These are phyloP conservation scores for Fremontodendron californicum DNA, from an alignment of 345 rosid species.

Conservation along the genomic window DNA sequence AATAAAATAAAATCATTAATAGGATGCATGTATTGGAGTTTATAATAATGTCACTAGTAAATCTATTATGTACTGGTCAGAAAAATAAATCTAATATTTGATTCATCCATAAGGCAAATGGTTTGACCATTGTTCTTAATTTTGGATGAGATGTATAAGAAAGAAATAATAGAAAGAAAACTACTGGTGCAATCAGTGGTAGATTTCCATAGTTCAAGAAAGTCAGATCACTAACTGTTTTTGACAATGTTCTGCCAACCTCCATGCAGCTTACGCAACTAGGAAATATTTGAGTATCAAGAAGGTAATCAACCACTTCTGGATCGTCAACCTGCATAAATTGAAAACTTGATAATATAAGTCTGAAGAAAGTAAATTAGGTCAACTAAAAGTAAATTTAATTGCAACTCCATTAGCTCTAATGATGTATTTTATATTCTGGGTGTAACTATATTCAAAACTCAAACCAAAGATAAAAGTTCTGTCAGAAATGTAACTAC, in stretches of 20 bases:
- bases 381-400: background rate
- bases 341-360: background rate
- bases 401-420: background rate
- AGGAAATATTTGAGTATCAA: conserved; percentile 40
- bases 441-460: background rate
- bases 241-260: conserved; percentile 39
- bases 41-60: no score
- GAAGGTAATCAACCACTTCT: conserved; percentile 38
- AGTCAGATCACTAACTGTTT: conserved; percentile 41
- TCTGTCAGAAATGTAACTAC: conserved; percentile 19
- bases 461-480: background rate
- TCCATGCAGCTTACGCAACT: conserved; percentile 46
- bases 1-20: no score
- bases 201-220: background rate
- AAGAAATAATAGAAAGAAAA: background rate
- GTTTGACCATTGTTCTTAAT: background rate
- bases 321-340: conserved; percentile 39
- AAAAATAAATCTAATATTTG: no score
- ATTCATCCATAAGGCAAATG: no score
- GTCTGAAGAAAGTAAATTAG: background rate
- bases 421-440: background rate
- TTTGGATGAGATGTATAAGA: background rate
- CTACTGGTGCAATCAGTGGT: background rate
- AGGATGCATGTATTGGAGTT: no score
- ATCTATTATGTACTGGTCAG: no score